These are phyloP conservation scores for Cladosporium oxysporum DNA, from an alignment of 2,329 filamentous ascomycete genomes.

Conservation along the genomic window DNA sequence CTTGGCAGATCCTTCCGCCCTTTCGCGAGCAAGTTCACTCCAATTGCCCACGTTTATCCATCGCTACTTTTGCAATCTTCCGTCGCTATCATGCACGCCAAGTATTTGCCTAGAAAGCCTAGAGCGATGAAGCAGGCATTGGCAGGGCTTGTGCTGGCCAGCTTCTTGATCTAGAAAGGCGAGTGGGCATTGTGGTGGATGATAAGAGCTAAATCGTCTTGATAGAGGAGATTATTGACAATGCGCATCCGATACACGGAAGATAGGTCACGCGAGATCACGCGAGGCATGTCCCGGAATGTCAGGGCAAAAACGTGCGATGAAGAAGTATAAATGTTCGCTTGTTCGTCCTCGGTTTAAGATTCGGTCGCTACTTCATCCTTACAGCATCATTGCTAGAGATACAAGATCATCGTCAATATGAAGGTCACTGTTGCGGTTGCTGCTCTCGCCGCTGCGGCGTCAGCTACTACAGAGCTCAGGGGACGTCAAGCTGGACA, in stretches of 20 bases:
- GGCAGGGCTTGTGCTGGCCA: conserved; percentile 15
- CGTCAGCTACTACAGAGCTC: conserved; percentile 15
- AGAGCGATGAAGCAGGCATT: conserved; percentile 14
- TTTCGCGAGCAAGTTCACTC: not conserved
- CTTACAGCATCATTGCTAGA: not conserved
- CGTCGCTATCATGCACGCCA: conserved; percentile 11
- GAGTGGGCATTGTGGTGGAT: not conserved
- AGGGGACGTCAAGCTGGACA: conserved; percentile 14
- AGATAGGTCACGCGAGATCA: not conserved
- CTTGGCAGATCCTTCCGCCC: conserved; percentile 5
- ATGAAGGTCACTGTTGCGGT: conserved; percentile 19
- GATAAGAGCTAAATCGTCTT: not conserved
- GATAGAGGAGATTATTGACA: not conserved
- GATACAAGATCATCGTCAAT: conserved; percentile 4
- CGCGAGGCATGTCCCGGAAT: not conserved
- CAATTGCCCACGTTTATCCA: not conserved
- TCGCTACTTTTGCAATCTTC: conserved; percentile 10
- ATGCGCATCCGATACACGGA: conserved; percentile 4
- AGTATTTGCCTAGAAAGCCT: conserved; percentile 17
- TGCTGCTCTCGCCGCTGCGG: conserved; percentile 14
- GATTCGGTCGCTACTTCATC: not conserved
- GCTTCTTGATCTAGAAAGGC: conserved; percentile 16
- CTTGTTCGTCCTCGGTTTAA: not conserved
- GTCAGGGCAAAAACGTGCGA: not conserved
- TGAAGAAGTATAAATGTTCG: conserved; percentile 8